These are phyloP conservation scores for Escovopsis weberi DNA, from an alignment of 2,329 filamentous ascomycete genomes.

Conservation along the genomic window DNA sequence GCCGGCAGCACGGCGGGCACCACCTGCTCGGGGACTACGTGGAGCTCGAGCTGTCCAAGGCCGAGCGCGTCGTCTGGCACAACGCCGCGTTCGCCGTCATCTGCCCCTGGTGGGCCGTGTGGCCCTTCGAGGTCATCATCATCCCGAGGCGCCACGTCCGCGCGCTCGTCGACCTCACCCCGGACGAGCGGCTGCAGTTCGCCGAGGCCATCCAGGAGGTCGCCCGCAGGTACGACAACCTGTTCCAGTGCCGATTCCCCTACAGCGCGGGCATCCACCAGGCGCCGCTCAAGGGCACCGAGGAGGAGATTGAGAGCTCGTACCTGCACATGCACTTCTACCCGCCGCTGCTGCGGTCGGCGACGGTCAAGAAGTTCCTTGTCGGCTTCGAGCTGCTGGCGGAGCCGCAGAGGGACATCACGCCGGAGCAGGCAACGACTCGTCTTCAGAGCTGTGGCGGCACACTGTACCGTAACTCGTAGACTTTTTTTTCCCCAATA, in stretches of 20 bases:
- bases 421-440: conserved; percentile 82
- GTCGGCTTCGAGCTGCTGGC: conserved; percentile 95
- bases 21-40: conserved; percentile 82
- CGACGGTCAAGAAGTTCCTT: conserved; percentile 88
- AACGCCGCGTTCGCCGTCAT: conserved; percentile 76
- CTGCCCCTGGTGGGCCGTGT: conserved; percentile 95
- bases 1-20: conserved; percentile 51
- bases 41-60: conserved; percentile 63
- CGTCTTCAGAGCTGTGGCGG: conserved; percentile 63
- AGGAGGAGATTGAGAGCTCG: conserved; percentile 72
- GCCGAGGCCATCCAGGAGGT: conserved; percentile 80
- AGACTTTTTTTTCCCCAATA: too few species aligned
- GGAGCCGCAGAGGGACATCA: conserved; percentile 96
- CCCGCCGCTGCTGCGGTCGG: conserved; percentile 79
- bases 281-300: conserved; percentile 68
- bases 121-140: conserved; percentile 93
- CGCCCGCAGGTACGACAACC: conserved; percentile 83
- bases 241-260: conserved; percentile 93
- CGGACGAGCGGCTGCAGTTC: conserved; percentile 55
- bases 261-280: conserved; percentile 97
- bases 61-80: conserved; percentile 76
- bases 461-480: conserved; percentile 62
- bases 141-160: conserved; percentile 73
- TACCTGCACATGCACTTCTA: conserved; percentile 98
- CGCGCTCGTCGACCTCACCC: conserved; percentile 66